Base-by-base conservation (phyloP, 805 yeast genomes). In the Saturnispora saitoi region DNA sequence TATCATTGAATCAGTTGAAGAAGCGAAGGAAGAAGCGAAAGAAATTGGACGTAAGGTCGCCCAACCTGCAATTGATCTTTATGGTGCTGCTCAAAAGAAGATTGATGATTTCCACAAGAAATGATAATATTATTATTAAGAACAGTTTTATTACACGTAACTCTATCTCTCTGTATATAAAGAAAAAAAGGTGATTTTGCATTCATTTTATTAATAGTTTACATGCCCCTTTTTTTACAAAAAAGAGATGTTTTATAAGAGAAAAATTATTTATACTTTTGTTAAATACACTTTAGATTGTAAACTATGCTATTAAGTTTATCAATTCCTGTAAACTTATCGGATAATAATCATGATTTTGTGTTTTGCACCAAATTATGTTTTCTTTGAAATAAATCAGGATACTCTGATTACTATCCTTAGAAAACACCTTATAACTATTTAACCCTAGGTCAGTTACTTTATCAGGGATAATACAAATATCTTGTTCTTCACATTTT, bases 331-430 rank as follows among this genome's bases (percentile, higher is more conserved):
- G 68, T 24, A 71, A 49, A 4, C 67, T 62, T 3, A 73, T 59
- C 1, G 85, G 83, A 46, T 62, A 66, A 59, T 63, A 78, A 4
- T 54, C 60, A 2, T 56, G 66, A 4, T 51, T 24, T 10, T 31
- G 36, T 8, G 17, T 22, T 30, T 20, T 30, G 12, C 29, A 57
- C 56, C 52, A 87, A 22, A 88, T 55, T 2, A 86, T 81, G 54
- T 87, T 90, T 41, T 81, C 80, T 32, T 75, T 74, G 6, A 86
- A 70, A 52, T 76, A 86, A 14, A 76, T 11, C 11, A 24, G 17
- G 12, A 22, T 15, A 37, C 7, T 11, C 7, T 20, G 10, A 22
- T 9, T 22, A 4, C n/a, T 17, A 20, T 22, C 29, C 11, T 12
- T 3, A 22, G 20, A 24, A 14, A 31, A 20, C 17, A 34, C 4